Evolutionary conservation across 1,139 yeast species (phyloP), one percentile per base, ranked within the genome.

Genomic region (Ogataea hybrid): DNA sequence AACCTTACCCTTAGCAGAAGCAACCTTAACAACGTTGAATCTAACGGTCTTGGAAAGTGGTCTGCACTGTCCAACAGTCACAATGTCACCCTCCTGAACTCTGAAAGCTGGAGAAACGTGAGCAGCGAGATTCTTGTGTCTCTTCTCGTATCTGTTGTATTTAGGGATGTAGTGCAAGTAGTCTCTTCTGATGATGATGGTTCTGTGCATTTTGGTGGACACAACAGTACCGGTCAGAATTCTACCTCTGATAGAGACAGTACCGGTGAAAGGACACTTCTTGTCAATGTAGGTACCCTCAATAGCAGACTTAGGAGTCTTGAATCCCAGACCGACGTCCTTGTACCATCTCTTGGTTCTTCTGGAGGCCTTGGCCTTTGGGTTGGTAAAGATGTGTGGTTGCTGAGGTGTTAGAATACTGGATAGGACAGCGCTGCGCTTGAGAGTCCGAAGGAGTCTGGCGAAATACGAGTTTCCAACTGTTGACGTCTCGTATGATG

Each of bases 101-200:
- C 99, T 95, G 97, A 92, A 92, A 76, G 98, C 98, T 77, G 99
- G 99, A 59, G 97, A 90, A 68, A 94, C 88, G 81, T 92, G 99
- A 67, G 97, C 98, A 72, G 99, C 95, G 59, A 94, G 82, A 84
- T 92, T 94, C 94, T 92, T 94, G 88, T 92, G 99, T 82, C 99
- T 90, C 88, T 92, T 92, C 82, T 92, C 99, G 85, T 89, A 92
- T 86, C 99, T 90, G 95, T 90, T 92, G 83, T 92, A 92, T 86
- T 94, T 92, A 75, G 97, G 96, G 74, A 92, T 85, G 79, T 88
- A 94, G 81, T 94, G 99, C 75, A 94, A 88, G 94, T 94, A 94
- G 71, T 92, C 98, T 81, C 99, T 92, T 85, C 98, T 90, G 80
- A 94, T 85, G 73, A 94, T 85, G 77, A 94, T 85, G 69, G 99